Base-by-base conservation (phyloP, 345 rosid genomes). In the Eucalyptus cloeziana region DNA sequence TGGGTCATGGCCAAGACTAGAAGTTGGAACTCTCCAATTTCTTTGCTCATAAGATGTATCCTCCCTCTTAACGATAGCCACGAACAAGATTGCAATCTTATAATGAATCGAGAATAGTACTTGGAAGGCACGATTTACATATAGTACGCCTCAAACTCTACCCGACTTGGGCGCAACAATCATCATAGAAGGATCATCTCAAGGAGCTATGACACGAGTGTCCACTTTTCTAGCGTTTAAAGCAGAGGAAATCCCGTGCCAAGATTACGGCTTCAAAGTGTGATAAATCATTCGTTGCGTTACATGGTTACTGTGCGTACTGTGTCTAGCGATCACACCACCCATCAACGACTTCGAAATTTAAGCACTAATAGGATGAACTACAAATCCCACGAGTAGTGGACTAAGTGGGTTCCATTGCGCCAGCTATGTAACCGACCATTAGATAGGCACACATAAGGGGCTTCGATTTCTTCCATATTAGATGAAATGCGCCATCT, bases 371-470 rank as follows among this genome's bases (percentile, higher is more conserved):
- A 3, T 76, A 76, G 47, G 14, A 76, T 33, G 45, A 16, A 37
- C 40, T 71, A 37, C 44, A 71, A 10, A 71, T 71, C 45, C 11
- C 25, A 16, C 43, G 37, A n/a, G 37, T 16, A 15, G 79, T 7
- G 40, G 21, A 67, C 5, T 4, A 0, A 69, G 19, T 4, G 6
- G 6, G 62, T 56, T 56, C 3, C 30, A 56, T 24, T 0, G 13
- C 62, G 27, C 62, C 30, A 56, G 30, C 62, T 24, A 56, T 56
- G 62, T 56, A 56, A 56, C 62, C 62, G 30, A 56, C 62, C 62
- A 24, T 56, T 56, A 10, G 30, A 56, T 24, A 54, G 25, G 60
- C 60, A 54, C 25, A 54, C n/a, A 52, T 67, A 22, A 31, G 17
- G 40, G 44, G 80, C 43, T 33, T 8, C 11, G 12, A 33, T 33